Conservation (phyloP, 345 rosid genomes). For the Melaleuca alternifolia region DNA sequence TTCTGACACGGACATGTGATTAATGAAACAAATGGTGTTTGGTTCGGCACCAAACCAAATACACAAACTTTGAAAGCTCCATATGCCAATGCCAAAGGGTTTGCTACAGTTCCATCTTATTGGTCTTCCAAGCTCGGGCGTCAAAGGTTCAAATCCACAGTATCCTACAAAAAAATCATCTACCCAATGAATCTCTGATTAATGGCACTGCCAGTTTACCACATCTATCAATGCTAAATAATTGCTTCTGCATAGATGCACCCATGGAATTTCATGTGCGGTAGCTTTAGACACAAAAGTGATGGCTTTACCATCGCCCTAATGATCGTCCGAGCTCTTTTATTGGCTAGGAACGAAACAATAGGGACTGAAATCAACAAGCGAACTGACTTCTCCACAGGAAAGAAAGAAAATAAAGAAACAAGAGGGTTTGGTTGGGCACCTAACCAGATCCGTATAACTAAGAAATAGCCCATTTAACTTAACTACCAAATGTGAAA, state of each 20-base stretch:
- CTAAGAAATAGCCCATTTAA: not conserved
- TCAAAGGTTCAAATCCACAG: not conserved
- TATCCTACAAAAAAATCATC: not conserved
- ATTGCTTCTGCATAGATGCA: not conserved
- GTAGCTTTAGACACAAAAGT: not conserved
- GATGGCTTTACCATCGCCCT: not conserved
- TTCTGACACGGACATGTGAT: not conserved
- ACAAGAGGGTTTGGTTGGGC: not conserved
- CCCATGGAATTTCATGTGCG: not conserved
- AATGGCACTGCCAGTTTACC: not conserved
- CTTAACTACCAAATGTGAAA: not conserved
- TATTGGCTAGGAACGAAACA: not conserved
- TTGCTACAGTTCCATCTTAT: not conserved
- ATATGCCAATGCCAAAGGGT: not conserved
- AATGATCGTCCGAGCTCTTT: not conserved
- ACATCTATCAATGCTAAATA: not conserved
- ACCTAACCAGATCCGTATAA: not conserved
- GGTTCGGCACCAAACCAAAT: not conserved
- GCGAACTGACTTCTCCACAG: not conserved
- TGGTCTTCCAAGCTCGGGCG: not conserved
- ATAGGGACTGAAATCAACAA: not conserved
- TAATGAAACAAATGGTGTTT: not conserved
- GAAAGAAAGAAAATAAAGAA: not conserved
- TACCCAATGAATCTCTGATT: not conserved
- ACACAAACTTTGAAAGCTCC: not conserved